Percentiles rank a stretch among this genome's conserved stretches.
Conservation (phyloP, 2,329 filamentous ascomycete genomes). For the Dactylellina parvicollis region DNA sequence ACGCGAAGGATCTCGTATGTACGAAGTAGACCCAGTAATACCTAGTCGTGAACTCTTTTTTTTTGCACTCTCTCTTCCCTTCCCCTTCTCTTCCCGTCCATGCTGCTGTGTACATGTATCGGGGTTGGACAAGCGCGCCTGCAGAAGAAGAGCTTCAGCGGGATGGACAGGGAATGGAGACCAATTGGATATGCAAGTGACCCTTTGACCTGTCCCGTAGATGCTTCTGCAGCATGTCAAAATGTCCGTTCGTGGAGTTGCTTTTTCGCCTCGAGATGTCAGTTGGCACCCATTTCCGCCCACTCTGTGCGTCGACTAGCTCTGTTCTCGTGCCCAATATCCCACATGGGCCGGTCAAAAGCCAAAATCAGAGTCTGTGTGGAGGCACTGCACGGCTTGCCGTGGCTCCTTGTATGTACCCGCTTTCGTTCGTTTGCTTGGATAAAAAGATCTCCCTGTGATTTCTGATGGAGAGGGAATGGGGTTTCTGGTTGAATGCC, state of each 20-base stretch:
- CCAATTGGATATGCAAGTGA: constrained; percentile 50
- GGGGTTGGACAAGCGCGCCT: constrained; percentile 25
- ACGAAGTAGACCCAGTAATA: too few relatives aligned
- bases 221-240: constrained; percentile 54
- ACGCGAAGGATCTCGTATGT: neutral
- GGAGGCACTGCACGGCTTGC: neutral
- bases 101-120: too few relatives aligned
- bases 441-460: constrained; percentile 1
- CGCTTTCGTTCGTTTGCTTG: neutral
- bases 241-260: constrained; percentile 36
- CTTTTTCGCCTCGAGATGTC: constrained; percentile 20
- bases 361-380: neutral
- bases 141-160: neutral
- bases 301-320: neutral
- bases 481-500: constrained; percentile 42
- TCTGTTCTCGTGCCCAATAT: constrained; percentile 7
- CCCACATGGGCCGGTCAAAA: neutral
- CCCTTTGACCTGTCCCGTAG: constrained; percentile 51
- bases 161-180: constrained; percentile 33
- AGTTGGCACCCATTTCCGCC: constrained; percentile 10
- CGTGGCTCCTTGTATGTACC: neutral
- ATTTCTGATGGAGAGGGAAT: constrained; percentile 21
- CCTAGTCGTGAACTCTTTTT: too few relatives aligned
- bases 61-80: too few relatives aligned
- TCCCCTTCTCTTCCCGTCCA: too few relatives aligned